phyloP scores from a whole-genome alignment of 139 green algal genomes.

The Chlorella sorokiniana region DNA sequence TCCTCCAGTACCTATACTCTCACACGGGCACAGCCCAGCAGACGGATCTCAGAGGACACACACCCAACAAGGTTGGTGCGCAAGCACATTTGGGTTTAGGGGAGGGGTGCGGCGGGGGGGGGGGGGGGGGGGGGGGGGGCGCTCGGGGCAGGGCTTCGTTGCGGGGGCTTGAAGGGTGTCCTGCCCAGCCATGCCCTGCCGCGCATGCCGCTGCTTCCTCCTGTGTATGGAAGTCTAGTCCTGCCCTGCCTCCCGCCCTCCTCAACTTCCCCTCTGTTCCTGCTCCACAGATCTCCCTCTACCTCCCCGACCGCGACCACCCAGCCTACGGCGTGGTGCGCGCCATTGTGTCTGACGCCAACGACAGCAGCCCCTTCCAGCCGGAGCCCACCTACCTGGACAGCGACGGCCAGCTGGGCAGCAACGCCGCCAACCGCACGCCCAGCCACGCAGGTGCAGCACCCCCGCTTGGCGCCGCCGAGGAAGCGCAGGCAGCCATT shows the following conservation, averaged over 20 bases:
- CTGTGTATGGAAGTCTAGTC: too few species aligned
- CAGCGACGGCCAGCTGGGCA: slow-evolving; percentile 34
- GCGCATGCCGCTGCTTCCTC: too few species aligned
- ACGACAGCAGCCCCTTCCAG: background rate
- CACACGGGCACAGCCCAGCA: background rate
- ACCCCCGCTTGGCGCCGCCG: too few species aligned
- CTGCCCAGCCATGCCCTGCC: too few species aligned
- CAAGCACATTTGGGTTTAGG: too few species aligned
- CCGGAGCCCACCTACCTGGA: slow-evolving; percentile 30
- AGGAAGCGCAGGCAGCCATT: too few species aligned
- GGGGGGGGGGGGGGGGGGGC: background rate
- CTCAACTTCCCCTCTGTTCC: background rate
- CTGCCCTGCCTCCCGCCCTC: background rate
- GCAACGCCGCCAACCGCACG: background rate
- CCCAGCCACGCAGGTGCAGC: background rate
- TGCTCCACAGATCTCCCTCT: slow-evolving; percentile 63
- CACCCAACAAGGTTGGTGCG: slow-evolving; percentile 23
- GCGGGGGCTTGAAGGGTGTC: too few species aligned
- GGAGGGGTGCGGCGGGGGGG: background rate
- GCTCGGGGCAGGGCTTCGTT: background rate
- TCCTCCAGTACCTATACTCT: slow-evolving; percentile 44
- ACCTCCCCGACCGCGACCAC: slow-evolving; percentile 44
- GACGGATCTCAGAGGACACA: background rate
- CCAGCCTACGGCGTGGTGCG: slow-evolving; percentile 53
- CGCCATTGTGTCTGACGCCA: slow-evolving; percentile 47